A percentile compares a stretch with the other conserved stretches of the same genome.
These are phyloP conservation scores for Cucurbita pepo DNA, from an alignment of 306 rosid species.

Conservation along the genomic window DNA sequence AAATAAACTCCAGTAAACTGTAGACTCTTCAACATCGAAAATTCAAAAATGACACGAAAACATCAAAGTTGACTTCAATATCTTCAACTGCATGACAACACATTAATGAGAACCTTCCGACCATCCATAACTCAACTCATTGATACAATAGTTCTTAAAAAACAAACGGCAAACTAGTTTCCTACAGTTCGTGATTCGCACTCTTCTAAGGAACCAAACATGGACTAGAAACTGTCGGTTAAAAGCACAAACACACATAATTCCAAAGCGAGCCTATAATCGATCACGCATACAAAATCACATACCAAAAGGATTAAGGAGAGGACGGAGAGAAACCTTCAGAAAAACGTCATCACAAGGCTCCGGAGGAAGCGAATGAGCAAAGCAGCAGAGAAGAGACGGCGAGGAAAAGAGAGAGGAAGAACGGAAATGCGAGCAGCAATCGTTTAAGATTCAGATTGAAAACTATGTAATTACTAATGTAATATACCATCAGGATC, in stretches of 20 bases:
- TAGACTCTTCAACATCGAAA: background rate
- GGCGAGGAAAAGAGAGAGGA: background rate
- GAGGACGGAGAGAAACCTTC: conserved; percentile 2
- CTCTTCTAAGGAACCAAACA: background rate
- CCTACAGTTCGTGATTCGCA: background rate
- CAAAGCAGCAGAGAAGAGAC: background rate
- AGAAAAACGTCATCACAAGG: conserved; percentile 6
- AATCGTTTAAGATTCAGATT: conserved; percentile 10
- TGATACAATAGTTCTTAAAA: background rate
- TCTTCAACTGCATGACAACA: background rate
- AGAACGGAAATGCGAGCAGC: background rate
- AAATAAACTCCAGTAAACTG: background rate
- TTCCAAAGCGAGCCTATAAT: background rate
- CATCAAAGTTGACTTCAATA: background rate
- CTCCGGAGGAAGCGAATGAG: background rate
- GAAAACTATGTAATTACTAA: conserved; percentile 5
- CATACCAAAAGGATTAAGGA: background rate
- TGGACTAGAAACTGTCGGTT: background rate
- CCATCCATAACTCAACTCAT: background rate
- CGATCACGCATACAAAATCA: background rate
- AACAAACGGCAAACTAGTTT: background rate
- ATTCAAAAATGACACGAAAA: background rate
- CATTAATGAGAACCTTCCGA: background rate
- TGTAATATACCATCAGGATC: background rate
- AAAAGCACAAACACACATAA: background rate